phyloP scores from a whole-genome alignment of 1,284 basidiomycete genomes.

The Calocybe gambosa region DNA sequence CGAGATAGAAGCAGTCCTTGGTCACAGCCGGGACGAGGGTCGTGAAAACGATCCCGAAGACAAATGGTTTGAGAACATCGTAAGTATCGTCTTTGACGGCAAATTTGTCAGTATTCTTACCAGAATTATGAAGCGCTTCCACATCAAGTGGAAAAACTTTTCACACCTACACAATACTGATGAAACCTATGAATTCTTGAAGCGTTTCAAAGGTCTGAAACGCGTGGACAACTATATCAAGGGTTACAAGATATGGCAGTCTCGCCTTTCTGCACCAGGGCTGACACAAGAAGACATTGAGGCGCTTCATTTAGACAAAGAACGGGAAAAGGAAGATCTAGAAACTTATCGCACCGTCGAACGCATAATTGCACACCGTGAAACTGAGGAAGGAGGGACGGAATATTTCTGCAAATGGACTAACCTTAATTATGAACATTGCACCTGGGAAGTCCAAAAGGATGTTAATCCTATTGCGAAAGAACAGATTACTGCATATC shows the following conservation, averaged over 20 bases:
- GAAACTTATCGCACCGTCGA: slow-evolving; percentile 93
- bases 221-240: slow-evolving; percentile 99
- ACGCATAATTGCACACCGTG: slow-evolving; percentile 83
- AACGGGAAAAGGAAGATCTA: slow-evolving; percentile 84
- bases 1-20: slow-evolving; percentile 85
- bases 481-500: slow-evolving; percentile 77
- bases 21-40: slow-evolving; percentile 78
- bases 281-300: slow-evolving; percentile 88
- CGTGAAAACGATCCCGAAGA: slow-evolving; percentile 72
- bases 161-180: slow-evolving; percentile 96
- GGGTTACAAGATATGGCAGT: slow-evolving; percentile 70
- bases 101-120: slow-evolving; percentile 1
- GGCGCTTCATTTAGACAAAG: slow-evolving; percentile 82
- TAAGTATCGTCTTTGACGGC: slow-evolving; percentile 33
- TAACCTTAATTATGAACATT: slow-evolving; percentile 89
- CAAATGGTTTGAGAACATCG: slow-evolving; percentile 80
- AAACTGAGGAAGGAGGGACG: slow-evolving; percentile 60
- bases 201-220: slow-evolving; percentile 90
- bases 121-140: slow-evolving; percentile 65
- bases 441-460: slow-evolving; percentile 90
- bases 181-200: slow-evolving; percentile 92
- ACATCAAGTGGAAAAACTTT: slow-evolving; percentile 95
- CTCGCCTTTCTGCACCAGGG: slow-evolving; percentile 60
- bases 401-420: slow-evolving; percentile 99
- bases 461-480: slow-evolving; percentile 75